phyloP scores from a whole-genome alignment of 129 eudicot species.

The Arctium minus region DNA sequence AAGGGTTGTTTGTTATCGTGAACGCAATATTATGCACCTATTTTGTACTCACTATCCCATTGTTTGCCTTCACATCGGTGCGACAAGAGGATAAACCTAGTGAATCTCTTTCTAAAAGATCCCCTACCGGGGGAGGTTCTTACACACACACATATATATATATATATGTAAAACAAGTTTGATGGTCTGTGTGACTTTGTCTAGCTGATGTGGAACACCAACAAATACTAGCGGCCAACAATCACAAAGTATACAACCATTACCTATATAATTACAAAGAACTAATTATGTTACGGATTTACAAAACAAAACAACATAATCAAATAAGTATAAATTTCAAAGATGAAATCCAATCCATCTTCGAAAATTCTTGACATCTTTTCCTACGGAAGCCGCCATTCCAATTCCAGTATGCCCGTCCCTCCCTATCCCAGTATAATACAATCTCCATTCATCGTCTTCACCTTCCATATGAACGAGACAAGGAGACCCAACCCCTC shows the following conservation, averaged over 20 bases:
- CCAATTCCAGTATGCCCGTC: slow-evolving; percentile 67
- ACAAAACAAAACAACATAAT: slow-evolving; percentile 1
- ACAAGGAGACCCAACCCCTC: slow-evolving; percentile 76
- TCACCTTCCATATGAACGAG: slow-evolving; percentile 88
- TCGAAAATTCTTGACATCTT: slow-evolving; percentile 41
- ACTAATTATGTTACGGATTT: slow-evolving; percentile 18
- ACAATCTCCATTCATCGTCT: slow-evolving; percentile 85
- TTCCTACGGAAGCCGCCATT: slow-evolving; percentile 72
- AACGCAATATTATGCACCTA: slow-evolving; percentile 56
- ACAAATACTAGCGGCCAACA: background rate
- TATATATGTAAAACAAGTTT: background rate
- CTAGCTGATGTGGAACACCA: background rate
- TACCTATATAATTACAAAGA: slow-evolving; percentile 10
- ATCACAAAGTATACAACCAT: background rate
- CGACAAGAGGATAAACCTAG: slow-evolving; percentile 26
- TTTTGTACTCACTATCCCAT: slow-evolving; percentile 51
- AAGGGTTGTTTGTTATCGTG: slow-evolving; percentile 61
- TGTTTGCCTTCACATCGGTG: slow-evolving; percentile 47
- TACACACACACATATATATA: background rate
- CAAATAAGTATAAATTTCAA: slow-evolving; percentile 12
- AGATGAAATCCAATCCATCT: slow-evolving; percentile 69
- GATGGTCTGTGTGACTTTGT: background rate
- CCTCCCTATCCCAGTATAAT: slow-evolving; percentile 69
- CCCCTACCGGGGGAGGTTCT: background rate
- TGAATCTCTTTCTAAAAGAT: background rate